phyloP scores from a whole-genome alignment of 208 protist genomes.

The Trypanosoma lewisi region DNA sequence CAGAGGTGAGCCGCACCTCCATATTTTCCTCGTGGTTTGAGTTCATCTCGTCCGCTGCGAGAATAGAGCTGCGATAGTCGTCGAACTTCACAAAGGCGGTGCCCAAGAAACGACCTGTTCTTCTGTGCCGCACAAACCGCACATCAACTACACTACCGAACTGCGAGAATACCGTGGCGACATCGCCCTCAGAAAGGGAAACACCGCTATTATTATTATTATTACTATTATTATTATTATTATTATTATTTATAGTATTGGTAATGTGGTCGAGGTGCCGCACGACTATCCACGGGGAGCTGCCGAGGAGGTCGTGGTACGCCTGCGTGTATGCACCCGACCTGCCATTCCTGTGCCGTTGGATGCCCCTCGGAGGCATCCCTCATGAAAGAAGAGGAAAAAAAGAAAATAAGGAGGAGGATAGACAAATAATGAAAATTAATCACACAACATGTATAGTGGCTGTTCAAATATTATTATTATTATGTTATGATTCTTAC shows the following conservation, averaged over 20 bases:
- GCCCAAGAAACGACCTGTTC: slow-evolving; percentile 71
- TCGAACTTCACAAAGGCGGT: slow-evolving; percentile 78
- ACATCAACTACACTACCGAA: slow-evolving; percentile 83
- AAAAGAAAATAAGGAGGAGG: slow-evolving; percentile 5
- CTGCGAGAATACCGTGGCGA: slow-evolving; percentile 87
- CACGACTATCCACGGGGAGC: slow-evolving; percentile 73
- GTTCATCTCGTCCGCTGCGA: slow-evolving; percentile 77
- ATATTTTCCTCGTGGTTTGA: slow-evolving; percentile 62
- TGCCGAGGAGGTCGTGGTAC: slow-evolving; percentile 73
- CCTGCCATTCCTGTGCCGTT: slow-evolving; percentile 38
- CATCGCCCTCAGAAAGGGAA: slow-evolving; percentile 75
- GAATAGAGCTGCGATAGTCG: slow-evolving; percentile 71
- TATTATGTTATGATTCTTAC: too few relatives aligned
- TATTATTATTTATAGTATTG: too few relatives aligned
- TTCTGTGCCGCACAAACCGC: slow-evolving; percentile 65
- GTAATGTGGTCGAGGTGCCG: slow-evolving; percentile 40
- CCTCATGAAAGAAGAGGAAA: not conserved
- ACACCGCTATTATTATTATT: not conserved
- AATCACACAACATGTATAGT: too few relatives aligned
- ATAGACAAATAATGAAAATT: too few relatives aligned
- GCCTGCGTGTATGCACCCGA: slow-evolving; percentile 66
- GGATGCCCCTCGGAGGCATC: slow-evolving; percentile 15
- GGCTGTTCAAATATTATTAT: too few relatives aligned
- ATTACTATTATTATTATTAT: too few relatives aligned
- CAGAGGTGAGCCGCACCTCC: slow-evolving; percentile 42